phyloP scores from a whole-genome alignment of 108 stramenopile species.

The Skeletonema grethae region DNA sequence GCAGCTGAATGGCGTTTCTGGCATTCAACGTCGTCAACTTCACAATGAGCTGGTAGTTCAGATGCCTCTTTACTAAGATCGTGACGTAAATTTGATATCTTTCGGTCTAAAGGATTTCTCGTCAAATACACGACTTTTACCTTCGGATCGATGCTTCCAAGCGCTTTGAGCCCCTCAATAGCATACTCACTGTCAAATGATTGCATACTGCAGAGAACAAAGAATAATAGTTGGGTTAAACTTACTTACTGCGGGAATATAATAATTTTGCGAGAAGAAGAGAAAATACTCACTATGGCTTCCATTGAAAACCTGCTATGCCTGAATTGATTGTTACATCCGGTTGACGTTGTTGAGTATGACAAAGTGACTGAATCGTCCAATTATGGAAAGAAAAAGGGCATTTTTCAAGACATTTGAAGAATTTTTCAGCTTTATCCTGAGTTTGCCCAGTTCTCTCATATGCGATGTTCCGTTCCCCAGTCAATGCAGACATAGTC shows the following conservation, averaged over 20 bases:
- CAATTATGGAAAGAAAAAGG: background rate
- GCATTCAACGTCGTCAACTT: background rate
- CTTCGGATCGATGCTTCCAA: slow-evolving; percentile 4
- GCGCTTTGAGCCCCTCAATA: background rate
- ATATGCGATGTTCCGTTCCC: background rate
- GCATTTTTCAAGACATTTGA: background rate
- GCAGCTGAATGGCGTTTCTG: background rate
- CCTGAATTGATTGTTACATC: background rate
- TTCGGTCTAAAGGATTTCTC: slow-evolving; percentile 7
- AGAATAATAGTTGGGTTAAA: background rate
- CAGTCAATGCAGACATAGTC: background rate
- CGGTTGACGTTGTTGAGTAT: background rate
- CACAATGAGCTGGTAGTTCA: background rate
- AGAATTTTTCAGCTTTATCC: background rate
- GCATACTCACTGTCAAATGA: background rate
- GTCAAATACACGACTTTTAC: slow-evolving; percentile 8
- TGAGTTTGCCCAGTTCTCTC: background rate
- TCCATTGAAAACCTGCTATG: background rate
- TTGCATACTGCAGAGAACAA: background rate
- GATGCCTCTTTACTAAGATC: background rate
- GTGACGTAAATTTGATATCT: background rate
- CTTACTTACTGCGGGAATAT: too few relatives aligned
- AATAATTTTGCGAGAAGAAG: too few relatives aligned
- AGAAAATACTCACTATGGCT: background rate
- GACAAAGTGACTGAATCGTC: background rate